Evolutionary conservation across 805 yeast genomes (phyloP), one percentile per base, ranked within the genome.

Genomic region (Saturnispora galanensis): DNA sequence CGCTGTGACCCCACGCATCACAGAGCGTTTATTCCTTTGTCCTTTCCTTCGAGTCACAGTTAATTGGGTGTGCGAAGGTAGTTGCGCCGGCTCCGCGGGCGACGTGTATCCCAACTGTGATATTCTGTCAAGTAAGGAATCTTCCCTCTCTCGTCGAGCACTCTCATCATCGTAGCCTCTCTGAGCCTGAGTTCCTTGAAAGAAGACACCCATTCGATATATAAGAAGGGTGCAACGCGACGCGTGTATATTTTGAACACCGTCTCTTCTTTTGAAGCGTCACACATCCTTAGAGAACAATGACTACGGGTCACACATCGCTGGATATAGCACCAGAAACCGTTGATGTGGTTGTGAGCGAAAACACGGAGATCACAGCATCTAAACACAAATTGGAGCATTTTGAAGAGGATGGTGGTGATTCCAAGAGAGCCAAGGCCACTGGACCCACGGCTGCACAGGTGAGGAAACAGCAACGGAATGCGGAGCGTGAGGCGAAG

Each of bases 161-260:
- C 29, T 10, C 13, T 41, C 33, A n/a, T 41, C 44, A 16, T 41
- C 44, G 29, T 26, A 34, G 7, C 44, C 44, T 10, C 44, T 12
- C 30, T 41, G 44, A 5, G 38, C 44, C 16, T 41, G 44, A 1
- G 44, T 41, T 12, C 44, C 44, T 8, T 34, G 26, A 11, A 28
- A 34, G 30, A 41, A 16, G 10, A 10, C 38, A 18, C 29, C 33
- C 12, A 11, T 8, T 18, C n/a, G 5, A 16, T 18, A 10, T 13
- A 21, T 17, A 10, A 13, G 34, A 5, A 29, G 21, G 17, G 10
- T 17, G 11, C 5, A 39, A 31, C 35, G 42, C 42, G 41, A 18
- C 41, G 41, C 41, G 41, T 38, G 34, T 31, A n/a, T 7, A n/a
- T 21, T 21, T 21, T 21, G 26, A 21, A 5, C 26, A 21, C 26